Percentiles rank a stretch among this genome's conserved stretches.
Evolutionary conservation across 139 green algal genomes (phyloP).

Genomic region (Tetraselmis chui): DNA sequence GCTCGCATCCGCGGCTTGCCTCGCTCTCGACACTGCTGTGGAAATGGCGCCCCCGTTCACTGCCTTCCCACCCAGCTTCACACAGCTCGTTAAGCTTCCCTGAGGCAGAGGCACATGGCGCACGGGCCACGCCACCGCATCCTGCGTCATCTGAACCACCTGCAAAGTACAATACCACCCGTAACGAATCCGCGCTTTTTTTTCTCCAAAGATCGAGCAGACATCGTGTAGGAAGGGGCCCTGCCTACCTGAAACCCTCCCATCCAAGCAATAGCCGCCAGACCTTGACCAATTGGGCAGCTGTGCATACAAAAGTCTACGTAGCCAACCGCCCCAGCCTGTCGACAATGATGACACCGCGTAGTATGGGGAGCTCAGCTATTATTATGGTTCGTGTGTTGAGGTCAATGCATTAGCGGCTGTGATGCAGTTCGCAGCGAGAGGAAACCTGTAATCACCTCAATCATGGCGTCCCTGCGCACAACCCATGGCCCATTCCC

Average conservation of each 20-base stretch:
- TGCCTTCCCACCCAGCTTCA: not conserved
- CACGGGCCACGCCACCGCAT: not conserved
- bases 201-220: too few species aligned
- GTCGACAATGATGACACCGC: not conserved
- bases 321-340: not conserved
- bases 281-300: not conserved
- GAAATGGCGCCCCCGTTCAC: not conserved
- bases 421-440: too few species aligned
- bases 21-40: not conserved
- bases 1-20: not conserved
- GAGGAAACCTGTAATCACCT: too few species aligned
- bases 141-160: not conserved
- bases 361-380: not conserved
- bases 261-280: not conserved
- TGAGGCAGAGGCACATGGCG: not conserved
- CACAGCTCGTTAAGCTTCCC: not conserved
- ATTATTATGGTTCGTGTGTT: too few species aligned
- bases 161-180: too few species aligned
- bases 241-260: not conserved
- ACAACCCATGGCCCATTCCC: not conserved
- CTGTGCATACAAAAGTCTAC: not conserved
- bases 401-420: too few species aligned
- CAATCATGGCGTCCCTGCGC: not conserved
- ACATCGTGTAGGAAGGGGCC: too few species aligned
- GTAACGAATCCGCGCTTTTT: too few species aligned